These are phyloP conservation scores for Hypoxylon crocopeplum DNA, from an alignment of 495 filamentous ascomycete genomes.

Conservation along the genomic window DNA sequence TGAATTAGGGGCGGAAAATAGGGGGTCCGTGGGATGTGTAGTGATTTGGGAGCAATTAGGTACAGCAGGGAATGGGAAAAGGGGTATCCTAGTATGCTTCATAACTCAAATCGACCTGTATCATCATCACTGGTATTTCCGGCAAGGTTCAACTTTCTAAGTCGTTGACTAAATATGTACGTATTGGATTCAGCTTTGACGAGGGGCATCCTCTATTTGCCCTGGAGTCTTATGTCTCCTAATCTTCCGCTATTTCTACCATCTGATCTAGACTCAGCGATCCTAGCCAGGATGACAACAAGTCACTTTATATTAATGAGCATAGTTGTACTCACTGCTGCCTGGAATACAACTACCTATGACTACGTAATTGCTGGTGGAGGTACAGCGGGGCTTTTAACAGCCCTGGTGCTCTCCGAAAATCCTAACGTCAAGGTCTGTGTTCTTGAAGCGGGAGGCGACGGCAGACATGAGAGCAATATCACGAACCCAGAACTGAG, in stretches of 20 bases:
- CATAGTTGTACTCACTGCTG: background rate
- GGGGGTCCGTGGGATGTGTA: no score
- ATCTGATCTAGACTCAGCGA: no score
- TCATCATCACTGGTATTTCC: background rate
- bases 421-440: slow-evolving; percentile 48
- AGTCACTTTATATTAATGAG: background rate
- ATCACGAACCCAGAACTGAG: background rate
- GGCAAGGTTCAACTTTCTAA: background rate
- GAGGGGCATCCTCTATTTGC: background rate
- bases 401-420: slow-evolving; percentile 58
- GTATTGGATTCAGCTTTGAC: background rate
- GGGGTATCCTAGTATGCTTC: no score
- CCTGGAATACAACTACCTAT: background rate
- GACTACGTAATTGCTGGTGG: slow-evolving; percentile 4
- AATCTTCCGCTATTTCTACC: background rate
- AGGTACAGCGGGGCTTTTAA: slow-evolving; percentile 35
- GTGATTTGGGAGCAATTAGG: no score
- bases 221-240: background rate
- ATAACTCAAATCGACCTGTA: no score
- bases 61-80: no score
- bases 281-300: background rate
- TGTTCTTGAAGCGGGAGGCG: slow-evolving; percentile 57
- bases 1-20: no score
- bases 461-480: background rate
- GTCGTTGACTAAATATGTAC: background rate